Evolutionary conservation across 2,329 filamentous ascomycete species (phyloP), one percentile per base, ranked within the genome.

Genomic region (Alternaria panax): DNA sequence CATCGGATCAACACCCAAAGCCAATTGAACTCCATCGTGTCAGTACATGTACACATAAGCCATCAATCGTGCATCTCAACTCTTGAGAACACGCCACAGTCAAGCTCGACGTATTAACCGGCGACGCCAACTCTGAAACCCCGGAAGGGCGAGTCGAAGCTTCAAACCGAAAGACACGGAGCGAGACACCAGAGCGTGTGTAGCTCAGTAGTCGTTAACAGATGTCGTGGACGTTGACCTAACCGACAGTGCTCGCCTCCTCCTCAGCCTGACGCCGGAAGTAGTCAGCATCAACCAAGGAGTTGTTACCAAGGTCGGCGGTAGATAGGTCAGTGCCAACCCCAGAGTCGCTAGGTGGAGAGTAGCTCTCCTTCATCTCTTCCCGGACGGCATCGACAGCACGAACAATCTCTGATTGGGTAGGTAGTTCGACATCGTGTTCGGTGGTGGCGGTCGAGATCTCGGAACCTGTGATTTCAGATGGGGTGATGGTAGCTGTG

Each of bases 271-370:
- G 69, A 2, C 76, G 61, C 9, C 76, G 65, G 65, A 78, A 79
- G 57, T 76, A 78, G 56, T 78, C 76, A 20, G 73, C 74, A 51
- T 75, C 71, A 0, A 59, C 65, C 24, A 69, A 64, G 24, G 69
- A 64, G 20, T 66, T 60, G 8, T 64, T 60, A 1, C 59, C 67
- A 25, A 75, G 53, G 1, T 60, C 69, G 12, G 73, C 74, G 14
- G 75, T 79, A 7, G 75, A 70, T 7, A 78, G 24, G 60, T 80
- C 78, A 1, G 73, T 74, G 16, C 78, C 78, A 24, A 80, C 66
- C 14, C 75, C 78, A 6, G 75, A 78, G 54, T 80, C 78, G 43
- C 67, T 72, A 5, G 71, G 74, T 3, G 67, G 57, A 32, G 65
- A 60, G 22, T 68, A 69, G 41, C 69, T 63, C 16, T 66, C 67